Conservation (phyloP, 139 green algal species). For the Diplosphaera chodatii region DNA sequence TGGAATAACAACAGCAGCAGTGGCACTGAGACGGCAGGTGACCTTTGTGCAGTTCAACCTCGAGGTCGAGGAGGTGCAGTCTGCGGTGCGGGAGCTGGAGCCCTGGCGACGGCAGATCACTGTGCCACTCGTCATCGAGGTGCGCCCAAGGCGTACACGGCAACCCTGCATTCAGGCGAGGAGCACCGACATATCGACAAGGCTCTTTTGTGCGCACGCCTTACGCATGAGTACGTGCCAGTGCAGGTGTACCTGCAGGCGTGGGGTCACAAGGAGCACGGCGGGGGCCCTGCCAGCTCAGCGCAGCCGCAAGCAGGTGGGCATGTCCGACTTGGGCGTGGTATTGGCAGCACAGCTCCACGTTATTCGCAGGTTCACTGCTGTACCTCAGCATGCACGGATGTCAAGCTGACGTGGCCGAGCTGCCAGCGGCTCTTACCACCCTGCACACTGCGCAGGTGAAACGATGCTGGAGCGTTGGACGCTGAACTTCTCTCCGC, state of each 20-base stretch:
- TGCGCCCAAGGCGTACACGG: constrained; percentile 1
- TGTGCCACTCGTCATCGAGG: constrained; percentile 38
- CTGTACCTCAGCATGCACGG: no score
- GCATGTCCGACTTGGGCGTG: no score
- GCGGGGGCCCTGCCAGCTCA: background rate
- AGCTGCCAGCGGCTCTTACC: no score
- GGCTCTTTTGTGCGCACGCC: no score
- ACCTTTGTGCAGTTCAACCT: constrained; percentile 73
- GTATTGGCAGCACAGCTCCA: no score
- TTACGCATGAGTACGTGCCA: no score
- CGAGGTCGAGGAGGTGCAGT: constrained; percentile 42
- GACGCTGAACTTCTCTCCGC: constrained; percentile 35
- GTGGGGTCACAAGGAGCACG: constrained; percentile 10
- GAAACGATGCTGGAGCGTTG: constrained; percentile 55
- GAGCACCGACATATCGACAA: no score
- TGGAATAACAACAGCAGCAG: background rate
- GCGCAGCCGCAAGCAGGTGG: background rate
- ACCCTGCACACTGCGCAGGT: background rate
- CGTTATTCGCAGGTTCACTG: no score
- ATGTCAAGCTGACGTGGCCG: no score
- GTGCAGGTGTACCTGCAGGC: constrained; percentile 33
- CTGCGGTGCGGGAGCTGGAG: constrained; percentile 26
- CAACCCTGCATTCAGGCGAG: no score
- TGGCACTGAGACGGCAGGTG: background rate
- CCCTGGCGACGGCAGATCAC: constrained; percentile 30